Evolutionary conservation across 179 eudicot species (phyloP), one percentile per base, ranked within the genome.

Genomic region (Silene vulgaris): DNA sequence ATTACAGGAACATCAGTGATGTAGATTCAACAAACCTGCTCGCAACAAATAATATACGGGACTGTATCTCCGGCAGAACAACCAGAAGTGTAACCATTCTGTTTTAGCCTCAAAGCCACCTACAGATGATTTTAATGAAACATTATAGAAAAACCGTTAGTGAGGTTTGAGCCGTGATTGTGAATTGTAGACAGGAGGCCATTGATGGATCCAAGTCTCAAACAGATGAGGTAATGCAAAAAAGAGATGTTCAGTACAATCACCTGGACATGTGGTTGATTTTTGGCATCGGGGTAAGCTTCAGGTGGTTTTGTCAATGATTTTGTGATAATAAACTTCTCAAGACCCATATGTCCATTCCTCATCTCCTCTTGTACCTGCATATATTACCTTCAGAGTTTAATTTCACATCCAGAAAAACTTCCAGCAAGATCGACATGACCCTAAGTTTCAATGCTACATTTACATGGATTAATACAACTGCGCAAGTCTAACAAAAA

Each of bases 241-340:
- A 68, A 67, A 69, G 35, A 59, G 52, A 26, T 19, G 32, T 68
- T 77, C 62, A 30, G 52, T 2, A 17, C 32, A 85, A 87, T 89
- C 78, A 92, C 99, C 88, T 92, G 96, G 68, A 95, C 99, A 81
- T 95, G 99, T 67, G 99, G 97, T 80, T 95, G 99, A 78, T 81
- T 95, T 83, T 86, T 95, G 76, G 92, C 94, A 86, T 95, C 99
- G 21, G 99, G 96, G 73, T 95, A 95, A 60, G 95, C 91, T 87
- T 95, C 99, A 35, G 99, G 99, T 20, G 88, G 88, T 82, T 86
- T 95, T 5, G 96, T 92, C 79, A 95, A 86, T 19, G 97, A 75
- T 85, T 95, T 95, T 62, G 93, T 92, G 77, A 95, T 95, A 74
- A 90, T 85, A 77, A 89, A 95, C 81, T 95, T 90, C 72, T 95